Evolutionary conservation across 805 yeast genomes (phyloP).

Genomic region (Nakazawaea pomicola): DNA sequence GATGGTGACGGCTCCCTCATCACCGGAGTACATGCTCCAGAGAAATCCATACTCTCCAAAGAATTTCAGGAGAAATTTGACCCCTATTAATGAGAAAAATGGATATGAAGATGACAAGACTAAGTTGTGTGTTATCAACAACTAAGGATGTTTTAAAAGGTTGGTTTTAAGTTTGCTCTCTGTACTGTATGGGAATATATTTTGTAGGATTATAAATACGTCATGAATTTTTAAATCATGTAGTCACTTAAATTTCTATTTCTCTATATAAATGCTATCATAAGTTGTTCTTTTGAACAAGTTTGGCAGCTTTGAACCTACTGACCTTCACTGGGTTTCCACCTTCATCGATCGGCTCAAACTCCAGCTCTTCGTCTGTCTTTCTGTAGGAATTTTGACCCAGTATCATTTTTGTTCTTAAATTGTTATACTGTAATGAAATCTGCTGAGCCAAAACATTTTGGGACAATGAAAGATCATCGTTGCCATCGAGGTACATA

Average conservation of each 20-base stretch:
- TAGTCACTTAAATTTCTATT: background rate
- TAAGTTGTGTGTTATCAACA: constrained; percentile 1
- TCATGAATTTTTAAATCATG: background rate
- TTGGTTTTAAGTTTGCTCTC: too few species aligned
- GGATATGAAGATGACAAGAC: constrained; percentile 5
- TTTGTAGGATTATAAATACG: too few species aligned
- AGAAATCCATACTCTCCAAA: constrained; percentile 11
- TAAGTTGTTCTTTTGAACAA: constrained; percentile 10
- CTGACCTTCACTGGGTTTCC: constrained; percentile 60
- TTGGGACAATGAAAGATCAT: constrained; percentile 22
- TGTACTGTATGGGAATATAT: too few species aligned
- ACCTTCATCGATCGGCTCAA: constrained; percentile 63
- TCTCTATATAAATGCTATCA: too few species aligned
- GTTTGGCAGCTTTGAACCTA: constrained; percentile 58
- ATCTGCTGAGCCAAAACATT: constrained; percentile 44
- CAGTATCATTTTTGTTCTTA: constrained; percentile 47
- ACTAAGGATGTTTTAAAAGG: background rate
- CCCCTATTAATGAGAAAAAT: constrained; percentile 7
- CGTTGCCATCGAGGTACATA: constrained; percentile 13
- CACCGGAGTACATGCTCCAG: background rate
- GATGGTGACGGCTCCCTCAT: background rate
- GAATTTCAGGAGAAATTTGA: constrained; percentile 4
- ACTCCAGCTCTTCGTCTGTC: constrained; percentile 45
- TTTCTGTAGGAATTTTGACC: constrained; percentile 37
- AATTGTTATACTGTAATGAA: constrained; percentile 47